Conservation (phyloP, 179 eudicot species). For the Pouteria campechiana region DNA sequence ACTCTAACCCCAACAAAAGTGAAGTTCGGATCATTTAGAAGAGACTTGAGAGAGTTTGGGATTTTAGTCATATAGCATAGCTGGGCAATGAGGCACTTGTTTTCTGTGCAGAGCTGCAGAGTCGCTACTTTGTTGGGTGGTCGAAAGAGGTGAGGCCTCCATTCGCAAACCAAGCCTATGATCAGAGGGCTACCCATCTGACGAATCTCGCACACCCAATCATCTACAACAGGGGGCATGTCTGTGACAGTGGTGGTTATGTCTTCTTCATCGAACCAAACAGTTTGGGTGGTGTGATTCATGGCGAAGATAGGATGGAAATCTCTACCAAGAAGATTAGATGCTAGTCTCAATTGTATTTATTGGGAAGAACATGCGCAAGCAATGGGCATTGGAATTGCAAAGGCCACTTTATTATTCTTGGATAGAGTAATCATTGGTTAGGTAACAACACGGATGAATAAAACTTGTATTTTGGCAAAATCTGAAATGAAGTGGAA, state of each 20-base stretch:
- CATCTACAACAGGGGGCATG: constrained; percentile 17
- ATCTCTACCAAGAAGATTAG: no score
- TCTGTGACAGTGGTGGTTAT: constrained; percentile 43
- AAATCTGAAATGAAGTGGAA: no score
- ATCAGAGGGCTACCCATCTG: constrained; percentile 8
- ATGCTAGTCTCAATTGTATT: no score
- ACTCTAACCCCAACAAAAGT: constrained; percentile 49
- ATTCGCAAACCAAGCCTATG: constrained; percentile 45
- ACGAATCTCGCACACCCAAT: constrained; percentile 23
- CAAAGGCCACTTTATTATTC: no score
- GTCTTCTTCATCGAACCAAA: constrained; percentile 12
- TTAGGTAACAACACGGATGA: no score
- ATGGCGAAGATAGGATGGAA: no score
- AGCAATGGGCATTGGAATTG: no score
- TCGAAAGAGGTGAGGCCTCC: constrained; percentile 26
- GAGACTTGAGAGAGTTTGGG: constrained; percentile 23
- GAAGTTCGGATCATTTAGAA: constrained; percentile 23
- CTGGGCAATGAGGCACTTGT: constrained; percentile 37
- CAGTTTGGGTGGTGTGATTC: no score
- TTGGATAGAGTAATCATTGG: no score
- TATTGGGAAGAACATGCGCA: no score
- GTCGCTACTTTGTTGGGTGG: constrained; percentile 47
- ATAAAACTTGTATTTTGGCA: no score
- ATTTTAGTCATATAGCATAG: constrained; percentile 42
- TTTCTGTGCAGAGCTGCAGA: constrained; percentile 39